phyloP scores from a whole-genome alignment of 2,329 filamentous ascomycete species.

The Boeremia exigua region DNA sequence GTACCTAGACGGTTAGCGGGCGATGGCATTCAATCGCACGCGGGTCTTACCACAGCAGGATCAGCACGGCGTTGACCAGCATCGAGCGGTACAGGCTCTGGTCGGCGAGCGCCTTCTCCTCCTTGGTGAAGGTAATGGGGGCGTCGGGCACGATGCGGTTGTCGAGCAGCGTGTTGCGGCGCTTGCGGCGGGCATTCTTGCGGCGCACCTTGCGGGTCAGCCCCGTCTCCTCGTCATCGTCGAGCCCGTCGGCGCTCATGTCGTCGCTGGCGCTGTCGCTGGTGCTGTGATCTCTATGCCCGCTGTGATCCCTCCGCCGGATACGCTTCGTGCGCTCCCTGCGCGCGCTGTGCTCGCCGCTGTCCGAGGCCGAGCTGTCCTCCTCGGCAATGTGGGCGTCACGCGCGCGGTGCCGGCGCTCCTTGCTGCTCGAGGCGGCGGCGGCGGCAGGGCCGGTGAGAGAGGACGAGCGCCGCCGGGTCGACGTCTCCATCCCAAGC shows the following conservation, averaged over 20 bases:
- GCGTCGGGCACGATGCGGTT: constrained; percentile 65
- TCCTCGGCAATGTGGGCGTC: constrained; percentile 46
- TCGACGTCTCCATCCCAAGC: constrained; percentile 17
- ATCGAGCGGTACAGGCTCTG: constrained; percentile 72
- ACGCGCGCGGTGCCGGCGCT: constrained; percentile 32
- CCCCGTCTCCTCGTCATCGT: constrained; percentile 89
- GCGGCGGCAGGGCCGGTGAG: constrained; percentile 38
- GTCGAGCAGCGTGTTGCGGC: constrained; percentile 74
- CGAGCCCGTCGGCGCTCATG: constrained; percentile 70
- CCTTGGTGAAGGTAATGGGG: constrained; percentile 62
- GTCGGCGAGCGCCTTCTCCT: constrained; percentile 78
- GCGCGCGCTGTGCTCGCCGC: constrained; percentile 38
- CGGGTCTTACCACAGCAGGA: constrained; percentile 74
- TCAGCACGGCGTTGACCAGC: constrained; percentile 78
- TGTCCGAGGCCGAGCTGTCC: constrained; percentile 40
- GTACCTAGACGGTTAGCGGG: constrained; percentile 53
- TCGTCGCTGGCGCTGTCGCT: constrained; percentile 57
- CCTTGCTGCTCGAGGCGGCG: constrained; percentile 27
- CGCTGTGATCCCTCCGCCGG: no score
- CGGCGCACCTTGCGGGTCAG: constrained; percentile 76
- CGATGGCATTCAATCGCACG: background rate
- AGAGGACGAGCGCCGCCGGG: constrained; percentile 45
- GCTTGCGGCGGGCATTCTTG: constrained; percentile 70
- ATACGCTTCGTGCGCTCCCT: no score
- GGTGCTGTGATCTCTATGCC: no score